phyloP scores from a whole-genome alignment of 140 eudicot genomes.

The Artemisia princeps region DNA sequence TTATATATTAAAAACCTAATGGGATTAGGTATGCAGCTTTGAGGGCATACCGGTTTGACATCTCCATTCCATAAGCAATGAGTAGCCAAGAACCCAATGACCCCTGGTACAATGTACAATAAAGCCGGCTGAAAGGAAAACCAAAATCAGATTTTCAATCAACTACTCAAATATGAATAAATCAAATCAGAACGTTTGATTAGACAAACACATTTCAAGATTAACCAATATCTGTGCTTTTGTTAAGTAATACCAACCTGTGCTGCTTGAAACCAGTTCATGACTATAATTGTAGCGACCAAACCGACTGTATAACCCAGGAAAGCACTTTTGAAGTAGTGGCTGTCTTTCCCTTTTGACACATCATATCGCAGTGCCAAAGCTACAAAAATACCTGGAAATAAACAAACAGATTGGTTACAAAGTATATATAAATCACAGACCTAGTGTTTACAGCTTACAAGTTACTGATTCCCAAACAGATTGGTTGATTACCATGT shows the following conservation, averaged over 20 bases:
- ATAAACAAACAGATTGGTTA: no score
- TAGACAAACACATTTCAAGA: background rate
- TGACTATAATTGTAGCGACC: conserved; percentile 69
- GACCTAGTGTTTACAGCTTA: no score
- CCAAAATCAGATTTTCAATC: conserved; percentile 5
- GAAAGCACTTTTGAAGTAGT: conserved; percentile 88
- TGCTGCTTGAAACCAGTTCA: conserved; percentile 99
- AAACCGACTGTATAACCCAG: conserved; percentile 70
- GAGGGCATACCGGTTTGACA: conserved; percentile 62
- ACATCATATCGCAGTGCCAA: conserved; percentile 89
- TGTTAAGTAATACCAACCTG: conserved; percentile 48
- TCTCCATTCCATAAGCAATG: conserved; percentile 98
- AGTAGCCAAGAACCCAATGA: conserved; percentile 81
- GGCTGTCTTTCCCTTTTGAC: conserved; percentile 73
- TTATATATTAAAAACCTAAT: background rate
- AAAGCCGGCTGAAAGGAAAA: conserved; percentile 81
- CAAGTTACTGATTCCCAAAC: no score
- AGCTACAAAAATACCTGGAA: conserved; percentile 87
- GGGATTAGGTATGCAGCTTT: background rate
- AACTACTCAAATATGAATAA: conserved; percentile 25
- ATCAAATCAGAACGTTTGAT: background rate
- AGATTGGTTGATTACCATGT: background rate
- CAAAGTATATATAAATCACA: no score
- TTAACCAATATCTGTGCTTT: background rate
- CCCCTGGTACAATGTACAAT: conserved; percentile 82